phyloP scores from a whole-genome alignment of 305 asterid species.

The Nicotiana rustica region DNA sequence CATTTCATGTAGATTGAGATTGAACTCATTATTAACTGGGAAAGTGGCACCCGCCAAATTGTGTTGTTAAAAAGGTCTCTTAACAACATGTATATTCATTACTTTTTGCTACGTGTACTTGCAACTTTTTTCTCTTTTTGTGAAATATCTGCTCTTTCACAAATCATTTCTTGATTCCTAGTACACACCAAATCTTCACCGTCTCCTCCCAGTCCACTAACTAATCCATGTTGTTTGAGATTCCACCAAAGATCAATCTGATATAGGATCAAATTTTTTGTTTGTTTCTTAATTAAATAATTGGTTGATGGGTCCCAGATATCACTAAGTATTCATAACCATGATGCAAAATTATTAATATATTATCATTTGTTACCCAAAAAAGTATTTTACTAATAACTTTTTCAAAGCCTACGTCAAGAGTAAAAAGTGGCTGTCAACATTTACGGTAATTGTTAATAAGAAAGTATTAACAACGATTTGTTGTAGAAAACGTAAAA shows the following conservation, averaged over 20 bases:
- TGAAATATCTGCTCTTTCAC: conserved; percentile 3
- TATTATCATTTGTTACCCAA: too few relatives aligned
- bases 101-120: conserved; percentile 2
- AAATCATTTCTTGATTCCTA: background rate
- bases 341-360: too few relatives aligned
- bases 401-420: background rate
- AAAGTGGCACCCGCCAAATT: background rate
- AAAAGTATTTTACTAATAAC: background rate
- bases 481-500: background rate
- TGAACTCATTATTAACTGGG: background rate
- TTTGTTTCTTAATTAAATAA: conserved; percentile 28
- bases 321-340: background rate
- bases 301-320: conserved; percentile 37
- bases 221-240: background rate
- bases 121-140: background rate
- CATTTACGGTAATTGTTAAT: background rate
- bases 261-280: conserved; percentile 2
- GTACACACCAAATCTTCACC: background rate
- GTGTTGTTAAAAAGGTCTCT: conserved; percentile 21
- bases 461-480: background rate
- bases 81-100: background rate
- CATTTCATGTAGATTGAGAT: background rate
- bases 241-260: conserved; percentile 15
- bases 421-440: background rate
- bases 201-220: background rate